A percentile compares a stretch with the other conserved stretches of the same genome.
These are phyloP conservation scores for Aspergillus amoenus DNA, from an alignment of 2,329 filamentous ascomycete species.

Conservation along the genomic window DNA sequence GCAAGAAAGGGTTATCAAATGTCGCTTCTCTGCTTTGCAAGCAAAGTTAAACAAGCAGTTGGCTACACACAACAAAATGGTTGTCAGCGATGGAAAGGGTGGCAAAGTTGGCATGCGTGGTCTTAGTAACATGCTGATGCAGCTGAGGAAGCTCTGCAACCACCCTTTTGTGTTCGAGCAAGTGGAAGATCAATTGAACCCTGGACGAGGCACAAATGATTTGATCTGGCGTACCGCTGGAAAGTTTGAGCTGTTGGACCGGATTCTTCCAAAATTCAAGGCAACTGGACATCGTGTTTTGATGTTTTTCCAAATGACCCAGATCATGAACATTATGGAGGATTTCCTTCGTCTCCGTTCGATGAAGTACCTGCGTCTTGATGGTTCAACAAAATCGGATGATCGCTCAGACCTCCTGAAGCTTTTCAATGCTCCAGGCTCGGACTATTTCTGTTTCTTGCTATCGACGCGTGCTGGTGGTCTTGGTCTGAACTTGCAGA, in stretches of 20 bases:
- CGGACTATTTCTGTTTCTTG: slow-evolving; percentile 95
- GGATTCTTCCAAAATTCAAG: slow-evolving; percentile 89
- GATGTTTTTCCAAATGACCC: slow-evolving; percentile 99
- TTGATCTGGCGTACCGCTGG: slow-evolving; percentile 91
- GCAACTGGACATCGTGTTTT: slow-evolving; percentile 88
- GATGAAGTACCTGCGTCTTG: slow-evolving; percentile 83
- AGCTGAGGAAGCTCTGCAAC: slow-evolving; percentile 96
- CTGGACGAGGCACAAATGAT: slow-evolving; percentile 82
- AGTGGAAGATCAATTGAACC: slow-evolving; percentile 98
- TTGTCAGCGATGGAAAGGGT: slow-evolving; percentile 91
- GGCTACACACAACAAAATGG: slow-evolving; percentile 90
- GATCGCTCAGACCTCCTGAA: slow-evolving; percentile 89
- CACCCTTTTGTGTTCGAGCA: slow-evolving; percentile 98
- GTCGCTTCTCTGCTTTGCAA: slow-evolving; percentile 93
- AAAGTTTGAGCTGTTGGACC: slow-evolving; percentile 94
- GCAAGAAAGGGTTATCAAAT: slow-evolving; percentile 98
- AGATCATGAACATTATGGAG: slow-evolving; percentile 99
- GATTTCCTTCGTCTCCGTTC: slow-evolving; percentile 86
- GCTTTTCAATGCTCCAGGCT: slow-evolving; percentile 85
- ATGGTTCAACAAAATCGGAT: slow-evolving; percentile 96
- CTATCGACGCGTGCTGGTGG: slow-evolving; percentile 98
- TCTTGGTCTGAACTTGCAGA: slow-evolving; percentile 94
- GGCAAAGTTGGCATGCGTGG: slow-evolving; percentile 92
- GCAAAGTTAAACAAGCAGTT: slow-evolving; percentile 96
- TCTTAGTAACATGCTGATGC: slow-evolving; percentile 99